Percentiles rank a stretch among this genome's conserved stretches.
phyloP scores from a whole-genome alignment of 2,329 filamentous ascomycete genomes.

The Colletotrichum liriopes region DNA sequence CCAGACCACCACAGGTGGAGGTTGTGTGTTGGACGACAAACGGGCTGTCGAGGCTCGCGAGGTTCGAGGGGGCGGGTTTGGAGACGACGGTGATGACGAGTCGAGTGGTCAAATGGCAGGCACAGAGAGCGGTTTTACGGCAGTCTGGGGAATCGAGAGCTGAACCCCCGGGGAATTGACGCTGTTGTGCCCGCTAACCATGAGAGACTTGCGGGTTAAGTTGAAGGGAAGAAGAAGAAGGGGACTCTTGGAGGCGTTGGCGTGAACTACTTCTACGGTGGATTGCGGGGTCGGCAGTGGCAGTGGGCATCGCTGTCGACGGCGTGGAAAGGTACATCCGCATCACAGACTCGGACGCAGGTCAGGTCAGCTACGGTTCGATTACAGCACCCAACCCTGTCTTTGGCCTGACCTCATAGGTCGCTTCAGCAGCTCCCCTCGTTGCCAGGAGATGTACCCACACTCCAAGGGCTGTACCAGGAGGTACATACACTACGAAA shows the following conservation, averaged over 20 bases:
- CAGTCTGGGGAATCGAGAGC: conserved; percentile 44
- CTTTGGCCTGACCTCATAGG: conserved; percentile 2
- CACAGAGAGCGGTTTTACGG: conserved; percentile 7
- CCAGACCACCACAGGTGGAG: conserved; percentile 33
- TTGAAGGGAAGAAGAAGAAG: conserved; percentile 24
- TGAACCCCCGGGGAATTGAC: conserved; percentile 43
- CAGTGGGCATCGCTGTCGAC: conserved; percentile 12
- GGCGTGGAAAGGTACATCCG: conserved; percentile 21
- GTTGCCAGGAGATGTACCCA: conserved; percentile 1
- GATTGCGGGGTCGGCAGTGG: conserved; percentile 43
- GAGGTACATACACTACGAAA: conserved; percentile 15
- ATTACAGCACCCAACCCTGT: conserved; percentile 13
- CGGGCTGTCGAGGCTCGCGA: conserved; percentile 14
- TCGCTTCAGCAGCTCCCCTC: not conserved
- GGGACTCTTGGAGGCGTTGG: conserved; percentile 5
- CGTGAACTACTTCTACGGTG: conserved; percentile 32
- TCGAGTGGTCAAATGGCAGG: conserved; percentile 6
- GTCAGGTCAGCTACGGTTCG: conserved; percentile 6
- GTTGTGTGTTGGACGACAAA: conserved; percentile 3
- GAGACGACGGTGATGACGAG: conserved; percentile 17
- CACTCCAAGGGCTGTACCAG: not conserved
- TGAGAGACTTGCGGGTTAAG: conserved; percentile 31
- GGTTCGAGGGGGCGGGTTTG: not conserved
- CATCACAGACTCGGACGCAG: conserved; percentile 2
- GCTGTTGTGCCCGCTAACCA: conserved; percentile 41